phyloP scores from a whole-genome alignment of 2,329 filamentous ascomycete genomes.

The Podosphaera fusca region DNA sequence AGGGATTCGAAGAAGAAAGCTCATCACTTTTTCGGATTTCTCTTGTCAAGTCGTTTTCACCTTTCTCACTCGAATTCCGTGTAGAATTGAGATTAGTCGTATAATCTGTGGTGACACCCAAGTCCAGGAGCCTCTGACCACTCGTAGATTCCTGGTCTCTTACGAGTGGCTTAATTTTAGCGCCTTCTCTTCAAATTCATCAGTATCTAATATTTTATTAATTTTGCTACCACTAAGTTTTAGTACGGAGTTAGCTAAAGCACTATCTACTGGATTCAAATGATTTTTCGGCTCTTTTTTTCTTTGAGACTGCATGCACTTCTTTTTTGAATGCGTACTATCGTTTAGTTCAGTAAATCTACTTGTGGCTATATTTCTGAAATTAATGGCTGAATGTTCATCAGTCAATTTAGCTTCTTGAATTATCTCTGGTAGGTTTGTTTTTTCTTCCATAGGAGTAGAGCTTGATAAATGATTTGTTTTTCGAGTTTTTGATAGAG shows the following conservation, averaged over 20 bases:
- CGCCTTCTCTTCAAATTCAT: constrained; percentile 2
- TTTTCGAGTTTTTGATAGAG: not conserved
- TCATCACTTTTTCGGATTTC: not conserved
- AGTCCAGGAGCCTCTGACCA: constrained; percentile 15
- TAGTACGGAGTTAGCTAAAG: not conserved
- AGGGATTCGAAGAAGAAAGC: not conserved
- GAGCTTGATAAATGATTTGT: not conserved
- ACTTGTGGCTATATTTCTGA: not conserved
- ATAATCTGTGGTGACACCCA: constrained; percentile 1
- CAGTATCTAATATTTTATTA: not conserved
- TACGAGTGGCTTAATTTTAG: constrained; percentile 17
- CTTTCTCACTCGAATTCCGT: not conserved
- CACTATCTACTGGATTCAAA: not conserved
- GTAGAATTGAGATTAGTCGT: not conserved
- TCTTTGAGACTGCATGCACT: not conserved
- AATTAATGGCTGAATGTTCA: not conserved
- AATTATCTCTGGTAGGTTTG: not conserved
- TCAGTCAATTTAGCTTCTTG: not conserved
- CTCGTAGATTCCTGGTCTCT: constrained; percentile 16
- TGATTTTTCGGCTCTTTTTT: not conserved
- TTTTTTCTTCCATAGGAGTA: not conserved
- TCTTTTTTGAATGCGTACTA: not conserved
- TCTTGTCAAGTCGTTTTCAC: not conserved
- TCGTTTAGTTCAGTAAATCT: not conserved
- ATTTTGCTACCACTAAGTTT: not conserved